Conservation (phyloP, 1,284 basidiomycete genomes). For the Ustilago loliicola region DNA sequence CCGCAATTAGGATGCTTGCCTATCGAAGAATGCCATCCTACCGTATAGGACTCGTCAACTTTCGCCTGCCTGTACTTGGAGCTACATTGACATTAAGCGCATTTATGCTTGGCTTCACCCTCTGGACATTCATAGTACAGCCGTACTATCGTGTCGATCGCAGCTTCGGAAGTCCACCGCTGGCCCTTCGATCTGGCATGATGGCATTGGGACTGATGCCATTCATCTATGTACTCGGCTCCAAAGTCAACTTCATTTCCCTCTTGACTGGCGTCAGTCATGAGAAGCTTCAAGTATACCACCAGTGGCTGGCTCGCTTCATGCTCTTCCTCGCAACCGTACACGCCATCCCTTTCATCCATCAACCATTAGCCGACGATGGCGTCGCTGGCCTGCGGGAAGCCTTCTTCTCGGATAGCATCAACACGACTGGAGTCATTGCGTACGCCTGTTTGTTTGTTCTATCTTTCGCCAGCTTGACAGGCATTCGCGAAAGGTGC, state of each 20-base stretch:
- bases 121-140: constrained; percentile 52
- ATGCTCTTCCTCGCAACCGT: constrained; percentile 62
- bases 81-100: constrained; percentile 40
- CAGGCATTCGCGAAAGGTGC: constrained; percentile 53
- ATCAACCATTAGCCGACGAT: constrained; percentile 51
- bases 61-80: constrained; percentile 47
- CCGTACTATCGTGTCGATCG: constrained; percentile 58
- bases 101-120: constrained; percentile 51
- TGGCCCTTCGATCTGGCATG: constrained; percentile 62
- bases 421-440: constrained; percentile 60
- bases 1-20: constrained; percentile 30
- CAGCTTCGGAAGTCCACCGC: constrained; percentile 57
- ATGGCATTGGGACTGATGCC: constrained; percentile 63
- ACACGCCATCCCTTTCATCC: constrained; percentile 64
- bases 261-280: constrained; percentile 60
- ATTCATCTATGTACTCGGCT: constrained; percentile 56
- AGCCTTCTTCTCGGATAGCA: constrained; percentile 44
- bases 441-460: constrained; percentile 55
- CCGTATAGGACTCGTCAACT: constrained; percentile 36
- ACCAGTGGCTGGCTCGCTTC: constrained; percentile 63
- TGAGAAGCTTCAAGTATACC: constrained; percentile 64
- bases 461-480: constrained; percentile 56
- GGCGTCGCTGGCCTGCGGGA: constrained; percentile 48
- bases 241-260: constrained; percentile 66
- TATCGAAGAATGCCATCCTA: constrained; percentile 32